Evolutionary conservation across 345 rosid species (phyloP).

Genomic region (Populus tremula): DNA sequence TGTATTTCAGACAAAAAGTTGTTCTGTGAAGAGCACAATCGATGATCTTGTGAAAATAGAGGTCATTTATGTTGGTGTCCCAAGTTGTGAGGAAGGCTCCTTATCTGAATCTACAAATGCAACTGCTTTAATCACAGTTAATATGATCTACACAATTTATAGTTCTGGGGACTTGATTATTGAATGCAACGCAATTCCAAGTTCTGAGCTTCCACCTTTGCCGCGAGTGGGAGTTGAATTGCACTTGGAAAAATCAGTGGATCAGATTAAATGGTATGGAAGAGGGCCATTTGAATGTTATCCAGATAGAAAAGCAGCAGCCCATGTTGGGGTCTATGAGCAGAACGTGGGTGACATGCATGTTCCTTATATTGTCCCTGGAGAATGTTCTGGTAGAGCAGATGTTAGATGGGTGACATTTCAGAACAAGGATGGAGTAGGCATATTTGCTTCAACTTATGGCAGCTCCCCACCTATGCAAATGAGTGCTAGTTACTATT

Average conservation of each 20-base stretch:
- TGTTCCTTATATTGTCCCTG: slow-evolving; percentile 95
- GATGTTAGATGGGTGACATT: slow-evolving; percentile 95
- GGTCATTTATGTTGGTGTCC: slow-evolving; percentile 46
- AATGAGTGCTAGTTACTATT: slow-evolving; percentile 84
- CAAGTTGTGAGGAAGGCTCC: slow-evolving; percentile 22
- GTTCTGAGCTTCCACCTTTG: slow-evolving; percentile 73
- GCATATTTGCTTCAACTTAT: slow-evolving; percentile 75
- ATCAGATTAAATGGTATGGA: slow-evolving; percentile 79
- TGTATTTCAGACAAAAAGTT: slow-evolving; percentile 54
- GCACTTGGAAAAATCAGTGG: slow-evolving; percentile 63
- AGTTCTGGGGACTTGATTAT: slow-evolving; percentile 76
- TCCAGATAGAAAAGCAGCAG: slow-evolving; percentile 95
- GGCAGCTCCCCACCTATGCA: slow-evolving; percentile 85
- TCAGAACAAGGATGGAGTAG: slow-evolving; percentile 61
- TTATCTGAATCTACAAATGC: slow-evolving; percentile 28
- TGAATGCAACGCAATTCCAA: slow-evolving; percentile 61
- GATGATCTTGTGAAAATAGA: slow-evolving; percentile 49
- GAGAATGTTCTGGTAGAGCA: slow-evolving; percentile 83
- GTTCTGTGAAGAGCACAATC: slow-evolving; percentile 45
- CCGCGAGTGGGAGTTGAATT: slow-evolving; percentile 89
- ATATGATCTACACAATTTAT: slow-evolving; percentile 53
- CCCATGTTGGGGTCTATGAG: slow-evolving; percentile 70
- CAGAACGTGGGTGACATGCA: slow-evolving; percentile 68
- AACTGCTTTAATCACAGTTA: slow-evolving; percentile 50
- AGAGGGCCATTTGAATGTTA: slow-evolving; percentile 97